Evolutionary conservation across 2,329 filamentous ascomycete species (phyloP).

Genomic region (Verticillium nonalfalfae): DNA sequence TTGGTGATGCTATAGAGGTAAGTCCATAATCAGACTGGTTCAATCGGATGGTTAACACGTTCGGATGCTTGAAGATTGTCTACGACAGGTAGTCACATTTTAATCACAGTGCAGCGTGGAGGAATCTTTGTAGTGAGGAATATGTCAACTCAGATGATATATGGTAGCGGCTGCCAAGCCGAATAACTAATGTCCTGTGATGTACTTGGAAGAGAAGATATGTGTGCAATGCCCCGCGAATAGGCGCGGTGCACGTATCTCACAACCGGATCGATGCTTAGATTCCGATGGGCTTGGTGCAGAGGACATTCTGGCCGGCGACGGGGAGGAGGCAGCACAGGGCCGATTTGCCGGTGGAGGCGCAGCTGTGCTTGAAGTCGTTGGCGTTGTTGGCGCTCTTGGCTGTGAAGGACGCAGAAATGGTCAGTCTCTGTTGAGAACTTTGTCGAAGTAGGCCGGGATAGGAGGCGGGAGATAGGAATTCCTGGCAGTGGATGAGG

Average conservation of each 20-base stretch:
- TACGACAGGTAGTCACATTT: too few relatives aligned
- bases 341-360: conserved; percentile 43
- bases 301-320: conserved; percentile 24
- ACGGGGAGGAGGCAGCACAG: conserved; percentile 52
- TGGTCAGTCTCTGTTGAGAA: not conserved
- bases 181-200: too few relatives aligned
- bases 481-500: too few relatives aligned
- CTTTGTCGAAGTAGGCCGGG: not conserved
- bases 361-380: conserved; percentile 38
- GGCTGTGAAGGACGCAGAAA: conserved; percentile 13
- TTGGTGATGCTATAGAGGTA: too few relatives aligned
- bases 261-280: conserved; percentile 8
- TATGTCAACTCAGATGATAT: too few relatives aligned
- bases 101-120: too few relatives aligned
- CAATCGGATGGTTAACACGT: too few relatives aligned
- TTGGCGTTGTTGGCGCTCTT: conserved; percentile 26
- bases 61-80: too few relatives aligned
- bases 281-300: conserved; percentile 24
- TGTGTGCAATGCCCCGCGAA: not conserved
- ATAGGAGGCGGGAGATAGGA: not conserved
- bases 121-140: too few relatives aligned
- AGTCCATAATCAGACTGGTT: too few relatives aligned
- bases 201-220: too few relatives aligned
- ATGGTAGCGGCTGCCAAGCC: too few relatives aligned
- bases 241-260: not conserved